Base-by-base conservation (phyloP, 1,284 basidiomycete genomes). In the Cutaneotrichosporon mucoides region DNA sequence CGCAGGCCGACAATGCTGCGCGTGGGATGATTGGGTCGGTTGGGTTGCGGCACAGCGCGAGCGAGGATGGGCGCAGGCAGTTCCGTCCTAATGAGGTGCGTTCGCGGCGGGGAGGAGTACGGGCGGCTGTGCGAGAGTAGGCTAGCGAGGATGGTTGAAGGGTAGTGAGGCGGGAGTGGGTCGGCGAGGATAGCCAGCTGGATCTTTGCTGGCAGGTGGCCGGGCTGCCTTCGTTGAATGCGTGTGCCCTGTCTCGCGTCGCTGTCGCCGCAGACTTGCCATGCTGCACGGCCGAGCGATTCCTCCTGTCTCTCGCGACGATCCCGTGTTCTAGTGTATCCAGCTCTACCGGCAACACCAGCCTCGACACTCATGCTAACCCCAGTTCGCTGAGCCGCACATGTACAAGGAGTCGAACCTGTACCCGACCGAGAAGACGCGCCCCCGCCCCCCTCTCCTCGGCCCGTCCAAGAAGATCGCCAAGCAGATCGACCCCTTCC, bases 401-500 rank as follows among this genome's bases (percentile, higher is more conserved):
- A 45, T 37, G 37, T 65, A 55, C 59, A 43, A 53, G 13, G 55
- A 53, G 9, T n/a, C 49, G 13, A 45, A 47, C 40, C 61, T 72
- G 35, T 69, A 62, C 63, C 62, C 61, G 13, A 34, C 47, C 13
- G 34, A 56, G 12, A 37, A 49, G n/a, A 55, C 37, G 13, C 38
- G 44, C 38, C 55, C 46, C 9, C 52, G 56, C 40, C 65, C 67
- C 2, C 72, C 75, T 1, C 68, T 76, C 15, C 64, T 77, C 7
- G 76, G 76, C 41, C 77, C 77, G 0, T 56, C 66, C 3, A 65
- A 60, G 8, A 53, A 59, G 12, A 48, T 73, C 44, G 74, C 76
- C 1, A 58, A 61, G 46, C 65, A 62, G 44, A 67, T 72, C 46
- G 77, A 79, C 59, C 76, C 77, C 13, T 79, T 77, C 68, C 54